phyloP scores from a whole-genome alignment of 2,329 filamentous ascomycete species.

The Pezicula neosporulosa region DNA sequence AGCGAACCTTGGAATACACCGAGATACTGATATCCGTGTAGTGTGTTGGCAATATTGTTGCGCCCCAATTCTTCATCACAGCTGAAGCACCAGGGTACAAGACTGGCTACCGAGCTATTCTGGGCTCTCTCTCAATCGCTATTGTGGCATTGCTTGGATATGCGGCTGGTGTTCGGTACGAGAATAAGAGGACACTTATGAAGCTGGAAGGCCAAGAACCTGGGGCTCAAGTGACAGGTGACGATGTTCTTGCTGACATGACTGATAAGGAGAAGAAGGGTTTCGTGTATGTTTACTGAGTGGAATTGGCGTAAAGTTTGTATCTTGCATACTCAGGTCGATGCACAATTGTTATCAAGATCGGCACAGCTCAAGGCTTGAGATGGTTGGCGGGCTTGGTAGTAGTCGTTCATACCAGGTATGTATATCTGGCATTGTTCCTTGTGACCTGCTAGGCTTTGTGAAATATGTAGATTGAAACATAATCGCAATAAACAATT shows the following conservation, averaged over 20 bases:
- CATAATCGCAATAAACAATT: too few relatives aligned
- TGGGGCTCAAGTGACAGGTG: background rate
- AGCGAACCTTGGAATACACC: too few relatives aligned
- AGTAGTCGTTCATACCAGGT: too few relatives aligned
- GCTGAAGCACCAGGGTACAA: constrained; percentile 1
- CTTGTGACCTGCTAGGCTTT: too few relatives aligned
- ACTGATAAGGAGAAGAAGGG: background rate
- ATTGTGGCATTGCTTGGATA: background rate
- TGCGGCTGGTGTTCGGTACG: background rate
- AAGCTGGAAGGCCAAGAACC: background rate
- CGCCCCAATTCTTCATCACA: constrained; percentile 1
- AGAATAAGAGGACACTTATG: background rate
- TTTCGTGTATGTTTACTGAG: background rate
- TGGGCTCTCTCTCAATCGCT: background rate
- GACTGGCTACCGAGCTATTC: background rate
- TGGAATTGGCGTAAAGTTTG: too few relatives aligned
- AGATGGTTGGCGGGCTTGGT: too few relatives aligned
- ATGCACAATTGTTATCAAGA: too few relatives aligned
- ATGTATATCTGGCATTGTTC: too few relatives aligned
- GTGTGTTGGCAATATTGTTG: constrained; percentile 55
- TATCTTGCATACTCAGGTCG: too few relatives aligned
- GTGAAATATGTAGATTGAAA: too few relatives aligned
- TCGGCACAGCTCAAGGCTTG: too few relatives aligned
- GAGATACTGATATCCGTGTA: too few relatives aligned
- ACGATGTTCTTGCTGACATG: background rate